Percentiles rank a stretch among this genome's conserved stretches.
Conservation (phyloP, 257 asterid genomes). For the Nicotiana sylvestris region DNA sequence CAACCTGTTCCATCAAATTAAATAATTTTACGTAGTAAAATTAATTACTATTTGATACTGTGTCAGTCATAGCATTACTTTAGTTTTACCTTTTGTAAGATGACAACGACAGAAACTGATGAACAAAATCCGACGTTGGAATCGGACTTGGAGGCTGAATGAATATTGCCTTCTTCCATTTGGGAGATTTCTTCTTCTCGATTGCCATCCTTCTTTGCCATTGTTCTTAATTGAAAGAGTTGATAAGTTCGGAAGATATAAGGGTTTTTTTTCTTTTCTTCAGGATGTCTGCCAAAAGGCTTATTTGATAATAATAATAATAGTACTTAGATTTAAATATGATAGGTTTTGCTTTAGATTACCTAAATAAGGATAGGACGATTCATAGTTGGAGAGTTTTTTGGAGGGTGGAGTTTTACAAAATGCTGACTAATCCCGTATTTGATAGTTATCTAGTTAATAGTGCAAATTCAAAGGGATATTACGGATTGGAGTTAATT, state of each 20-base stretch:
- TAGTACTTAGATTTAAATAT: no score
- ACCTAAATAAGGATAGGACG: neutral
- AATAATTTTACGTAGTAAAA: neutral
- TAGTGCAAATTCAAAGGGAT: neutral
- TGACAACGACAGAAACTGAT: constrained; percentile 21
- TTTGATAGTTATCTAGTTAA: no score
- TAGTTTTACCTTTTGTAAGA: constrained; percentile 37
- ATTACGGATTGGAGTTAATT: constrained; percentile 1
- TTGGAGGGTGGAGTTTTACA: neutral
- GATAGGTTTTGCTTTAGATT: neutral
- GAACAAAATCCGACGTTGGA: constrained; percentile 11
- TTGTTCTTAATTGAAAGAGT: neutral
- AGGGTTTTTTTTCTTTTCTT: neutral
- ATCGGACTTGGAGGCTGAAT: constrained; percentile 6
- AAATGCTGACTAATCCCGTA: neutral
- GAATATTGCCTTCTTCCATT: constrained; percentile 43
- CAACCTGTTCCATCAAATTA: neutral
- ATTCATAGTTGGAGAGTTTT: neutral
- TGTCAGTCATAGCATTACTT: neutral
- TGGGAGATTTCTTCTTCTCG: constrained; percentile 29
- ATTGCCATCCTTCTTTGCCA: neutral
- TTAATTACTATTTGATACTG: neutral
- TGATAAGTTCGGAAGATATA: neutral
- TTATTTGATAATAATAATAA: no score
- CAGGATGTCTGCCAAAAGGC: neutral